Base-by-base conservation (phyloP, 2,329 filamentous ascomycete species). In the Colletotrichum acutatum region DNA sequence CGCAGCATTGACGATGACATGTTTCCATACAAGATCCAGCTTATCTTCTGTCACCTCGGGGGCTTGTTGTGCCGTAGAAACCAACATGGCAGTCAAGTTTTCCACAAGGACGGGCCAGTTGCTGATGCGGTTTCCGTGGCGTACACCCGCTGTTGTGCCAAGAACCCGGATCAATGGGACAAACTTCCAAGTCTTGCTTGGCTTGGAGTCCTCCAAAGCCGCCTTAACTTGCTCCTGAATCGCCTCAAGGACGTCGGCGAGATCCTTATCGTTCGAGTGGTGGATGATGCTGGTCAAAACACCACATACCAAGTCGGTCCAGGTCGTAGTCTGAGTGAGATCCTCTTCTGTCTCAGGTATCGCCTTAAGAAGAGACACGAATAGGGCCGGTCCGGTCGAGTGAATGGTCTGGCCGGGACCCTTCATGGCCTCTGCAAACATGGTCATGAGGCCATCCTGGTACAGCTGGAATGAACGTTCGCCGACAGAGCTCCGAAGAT, bases 401-500 rank as follows among this genome's bases (percentile, higher is more conserved):
- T 92, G 90, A 59, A 92, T 82, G 1, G 85, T 87, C 61, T 87
- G 78, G 2, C 90, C 90, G 16, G 90, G 87, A 19, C 90, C 89
- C 81, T 93, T 92, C 77, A 90, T 88, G 9, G 95, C 92, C 82
- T 98, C 96, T 4, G 95, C 92, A 78, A 98, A 94, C 87, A 98
- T 92, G 22, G 91, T 94, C 94, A 98, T 98, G 58, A 98, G 83
- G 68, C 96, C 97, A 79, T 97, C 92, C 75, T 93, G 92, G 80
- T 98, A 98, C 16, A 95, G 87, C 14, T 86, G 85, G 73, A 90
- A 90, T 74, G 92, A 88, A 53, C 87, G 87, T 14, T 87, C 86
- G n/a, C 86, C 87, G 37, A 82, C 83, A 66, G 86, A 82, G 46
- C 83, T 85, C 62, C 87, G 76, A 63, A 97, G 85, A 78, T 97